Evolutionary conservation across 2,329 filamentous ascomycete genomes (phyloP), one percentile per base, ranked within the genome.

Genomic region (Colletotrichum limetticola): DNA sequence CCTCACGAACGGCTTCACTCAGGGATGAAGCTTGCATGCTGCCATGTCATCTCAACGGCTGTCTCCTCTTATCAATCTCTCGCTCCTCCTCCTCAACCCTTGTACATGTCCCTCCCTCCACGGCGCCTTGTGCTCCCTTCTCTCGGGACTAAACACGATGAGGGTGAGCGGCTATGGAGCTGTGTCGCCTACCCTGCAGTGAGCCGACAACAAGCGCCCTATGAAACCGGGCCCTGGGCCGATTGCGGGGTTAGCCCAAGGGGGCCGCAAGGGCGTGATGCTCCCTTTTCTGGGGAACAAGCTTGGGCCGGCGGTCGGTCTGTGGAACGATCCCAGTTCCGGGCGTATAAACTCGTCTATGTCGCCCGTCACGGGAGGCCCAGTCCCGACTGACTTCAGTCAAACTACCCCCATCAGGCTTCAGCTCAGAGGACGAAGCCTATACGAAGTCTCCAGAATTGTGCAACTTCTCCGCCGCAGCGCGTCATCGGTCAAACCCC

Each of bases 141-240:
- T 16, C 57, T 71, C 57, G n/a, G 19, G 8, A 1, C 35, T n/a
- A 22, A 58, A 32, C 26, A 3, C 30, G 30, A 32, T 11, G 30
- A 32, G 26, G 26, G 26, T 26, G 26, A 26, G 26, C n/a, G 32
- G 32, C 32, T 14, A 35, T 35, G 32, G 32, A 35, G 32, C 32
- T 35, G 9, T 35, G 32, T 35, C 12, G 32, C 32, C 32, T 35
- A 35, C 24, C 35, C 28, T 71, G 57, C 64, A 52, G 26, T 72
- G 70, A 72, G 70, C 70, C 70, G 70, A 69, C 61, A 56, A 42
- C 59, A 72, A 72, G 70, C 70, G 70, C 52, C 52, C 70, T 64
- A 58, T 64, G 70, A 72, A 72, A 72, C 70, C 66, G 14, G 59
- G 59, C 53, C 66, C 66, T 52, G 55, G 12, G 24, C 70, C 58